Conservation (phyloP, 495 filamentous ascomycete genomes). For the Trichoderma reesei region DNA sequence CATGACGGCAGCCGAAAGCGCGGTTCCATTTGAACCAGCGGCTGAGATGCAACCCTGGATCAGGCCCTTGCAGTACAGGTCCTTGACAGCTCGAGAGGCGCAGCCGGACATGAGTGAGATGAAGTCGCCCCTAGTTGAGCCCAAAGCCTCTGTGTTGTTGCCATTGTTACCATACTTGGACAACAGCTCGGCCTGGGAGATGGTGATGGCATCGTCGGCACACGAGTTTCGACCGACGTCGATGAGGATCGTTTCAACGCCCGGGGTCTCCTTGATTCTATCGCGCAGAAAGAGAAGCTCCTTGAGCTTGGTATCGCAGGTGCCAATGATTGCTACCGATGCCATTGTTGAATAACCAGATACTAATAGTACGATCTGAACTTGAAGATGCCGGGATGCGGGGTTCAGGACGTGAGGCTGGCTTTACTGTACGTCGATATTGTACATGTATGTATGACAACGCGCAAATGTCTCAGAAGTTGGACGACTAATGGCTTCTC, state of each 20-base stretch:
- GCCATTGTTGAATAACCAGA: slow-evolving; percentile 22
- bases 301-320: slow-evolving; percentile 56
- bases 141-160: neutral
- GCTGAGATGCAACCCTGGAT: slow-evolving; percentile 48
- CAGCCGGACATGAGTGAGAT: neutral
- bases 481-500: too few species aligned
- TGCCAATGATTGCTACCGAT: slow-evolving; percentile 52
- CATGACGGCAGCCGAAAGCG: slow-evolving; percentile 48
- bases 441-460: neutral
- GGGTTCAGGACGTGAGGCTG: too few species aligned
- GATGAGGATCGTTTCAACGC: slow-evolving; percentile 14
- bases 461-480: neutral
- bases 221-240: neutral
- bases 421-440: too few species aligned
- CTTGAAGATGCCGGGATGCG: too few species aligned
- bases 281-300: slow-evolving; percentile 49
- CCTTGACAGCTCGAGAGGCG: neutral
- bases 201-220: neutral
- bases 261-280: slow-evolving; percentile 28
- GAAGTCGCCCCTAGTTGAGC: neutral
- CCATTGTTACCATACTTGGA: neutral
- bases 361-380: too few species aligned
- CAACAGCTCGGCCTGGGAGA: neutral
- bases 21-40: slow-evolving; percentile 51
- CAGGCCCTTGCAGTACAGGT: neutral